These are phyloP conservation scores for Craterostigma plantagineum DNA, from an alignment of 257 asterid genomes.

Conservation along the genomic window DNA sequence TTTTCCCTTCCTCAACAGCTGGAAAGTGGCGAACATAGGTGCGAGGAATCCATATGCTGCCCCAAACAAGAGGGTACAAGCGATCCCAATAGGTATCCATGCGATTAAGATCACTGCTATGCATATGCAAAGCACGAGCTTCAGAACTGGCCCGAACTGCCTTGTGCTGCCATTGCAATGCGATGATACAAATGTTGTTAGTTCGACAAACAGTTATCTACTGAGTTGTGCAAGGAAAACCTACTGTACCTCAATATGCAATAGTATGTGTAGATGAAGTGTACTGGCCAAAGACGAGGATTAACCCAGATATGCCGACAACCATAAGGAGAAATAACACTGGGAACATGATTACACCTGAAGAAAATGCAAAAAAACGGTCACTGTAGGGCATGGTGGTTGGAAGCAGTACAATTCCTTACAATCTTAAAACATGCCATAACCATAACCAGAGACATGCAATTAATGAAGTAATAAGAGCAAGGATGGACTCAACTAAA, in stretches of 20 bases:
- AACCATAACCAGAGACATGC: background rate
- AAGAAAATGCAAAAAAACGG: constrained; percentile 10
- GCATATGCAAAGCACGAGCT: constrained; percentile 35
- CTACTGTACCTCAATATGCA: constrained; percentile 49
- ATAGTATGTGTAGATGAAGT: constrained; percentile 50
- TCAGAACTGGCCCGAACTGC: constrained; percentile 59
- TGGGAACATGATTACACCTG: constrained; percentile 69
- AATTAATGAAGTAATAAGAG: background rate
- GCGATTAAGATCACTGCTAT: constrained; percentile 22
- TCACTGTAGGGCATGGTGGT: too few relatives aligned
- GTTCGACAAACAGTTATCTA: constrained; percentile 1
- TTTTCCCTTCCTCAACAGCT: constrained; percentile 68
- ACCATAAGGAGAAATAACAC: constrained; percentile 36
- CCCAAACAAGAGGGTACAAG: constrained; percentile 39
- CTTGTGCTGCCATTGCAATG: constrained; percentile 37
- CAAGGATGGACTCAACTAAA: too few relatives aligned
- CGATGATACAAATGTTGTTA: constrained; percentile 2
- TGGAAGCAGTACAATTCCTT: background rate
- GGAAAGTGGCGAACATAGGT: constrained; percentile 69
- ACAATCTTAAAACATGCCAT: background rate
- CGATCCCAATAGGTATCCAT: constrained; percentile 51
- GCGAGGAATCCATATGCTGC: constrained; percentile 75
- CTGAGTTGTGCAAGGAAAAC: constrained; percentile 1
- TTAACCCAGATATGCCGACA: constrained; percentile 40
- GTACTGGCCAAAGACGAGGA: constrained; percentile 67